Conservation (phyloP, 306 rosid species). For the Prinsepia uniflora region DNA sequence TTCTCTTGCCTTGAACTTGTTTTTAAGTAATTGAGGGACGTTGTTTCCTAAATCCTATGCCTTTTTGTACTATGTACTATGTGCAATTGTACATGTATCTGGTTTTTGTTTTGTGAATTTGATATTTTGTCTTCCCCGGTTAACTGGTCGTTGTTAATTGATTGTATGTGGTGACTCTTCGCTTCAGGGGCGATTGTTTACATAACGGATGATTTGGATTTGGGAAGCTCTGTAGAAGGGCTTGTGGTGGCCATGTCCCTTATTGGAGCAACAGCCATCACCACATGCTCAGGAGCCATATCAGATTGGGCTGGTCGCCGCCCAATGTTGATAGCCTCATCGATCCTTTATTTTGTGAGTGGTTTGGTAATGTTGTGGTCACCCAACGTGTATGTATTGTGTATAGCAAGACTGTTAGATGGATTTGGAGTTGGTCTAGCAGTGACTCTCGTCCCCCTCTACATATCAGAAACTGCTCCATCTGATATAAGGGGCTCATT, state of each 20-base stretch:
- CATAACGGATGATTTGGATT: constrained; percentile 49
- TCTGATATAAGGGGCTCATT: constrained; percentile 75
- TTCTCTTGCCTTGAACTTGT: too few species aligned
- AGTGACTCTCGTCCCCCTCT: constrained; percentile 68
- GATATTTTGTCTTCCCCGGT: not conserved
- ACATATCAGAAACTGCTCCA: constrained; percentile 83
- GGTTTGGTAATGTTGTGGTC: constrained; percentile 78
- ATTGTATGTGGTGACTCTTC: not conserved
- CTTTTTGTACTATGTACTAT: too few species aligned
- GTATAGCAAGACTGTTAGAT: constrained; percentile 62
- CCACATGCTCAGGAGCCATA: constrained; percentile 62
- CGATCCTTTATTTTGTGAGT: constrained; percentile 57
- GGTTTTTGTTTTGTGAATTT: not conserved
- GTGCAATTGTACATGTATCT: too few species aligned
- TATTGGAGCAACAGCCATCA: constrained; percentile 66
- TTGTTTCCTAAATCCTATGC: too few species aligned
- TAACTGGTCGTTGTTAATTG: too few species aligned
- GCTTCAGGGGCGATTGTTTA: constrained; percentile 63
- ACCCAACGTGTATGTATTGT: constrained; percentile 64
- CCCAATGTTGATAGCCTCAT: constrained; percentile 68
- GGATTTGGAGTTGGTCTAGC: constrained; percentile 90
- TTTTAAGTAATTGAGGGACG: too few species aligned
- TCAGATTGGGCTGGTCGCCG: constrained; percentile 69
- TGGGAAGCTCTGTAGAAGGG: constrained; percentile 53
- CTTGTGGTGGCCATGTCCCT: constrained; percentile 88